Evolutionary conservation across 768 basidiomycete genomes (phyloP), one percentile per base, ranked within the genome.

Genomic region (Astraeus odoratus): DNA sequence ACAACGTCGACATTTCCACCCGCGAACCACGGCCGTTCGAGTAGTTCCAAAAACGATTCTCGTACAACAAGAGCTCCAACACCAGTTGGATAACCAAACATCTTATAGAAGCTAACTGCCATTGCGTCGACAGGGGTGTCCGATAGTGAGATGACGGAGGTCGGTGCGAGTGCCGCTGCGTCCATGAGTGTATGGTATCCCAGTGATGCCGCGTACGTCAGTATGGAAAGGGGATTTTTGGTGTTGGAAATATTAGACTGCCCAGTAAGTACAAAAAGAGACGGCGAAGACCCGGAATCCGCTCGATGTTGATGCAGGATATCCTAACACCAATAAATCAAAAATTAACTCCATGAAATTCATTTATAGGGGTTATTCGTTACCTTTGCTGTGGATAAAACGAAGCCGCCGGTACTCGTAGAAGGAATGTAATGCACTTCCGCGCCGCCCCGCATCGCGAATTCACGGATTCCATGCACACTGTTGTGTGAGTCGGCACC

Each of bases 41-140:
- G 67, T 39, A 67, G 66, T 5, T 61, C 61, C 41, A 88, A 63
- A 53, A 88, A 86, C 8, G 75, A 74, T 55, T 81, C 80, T 59
- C 80, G 84, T 35, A 84, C 81, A 23, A 92, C 61, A 4, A 92
- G 70, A 10, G 86, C 86, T 27, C 89, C 88, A 34, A 90, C 77
- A 7, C 88, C 88, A 0, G 87, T 90, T 9, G 88, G 88, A 53
- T 81, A 91, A 26, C 88, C 88, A 51, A 89, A 87, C 83, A 91
- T 89, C 54, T 92, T 92, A 66, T 92, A 92, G 55, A 91, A 89
- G 35, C 83, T 86, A 43, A 92, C 57, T 0, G 81, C 86, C 75
- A 89, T 80, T 1, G 87, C 88, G 60, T 92, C 89, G 9, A 88
- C 81, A 4, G 81, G 77, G 24, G 71, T 73, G 42, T 81, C 75